Evolutionary conservation across 306 rosid genomes (phyloP), one percentile per base, ranked within the genome.

Genomic region (Vicia villosa): DNA sequence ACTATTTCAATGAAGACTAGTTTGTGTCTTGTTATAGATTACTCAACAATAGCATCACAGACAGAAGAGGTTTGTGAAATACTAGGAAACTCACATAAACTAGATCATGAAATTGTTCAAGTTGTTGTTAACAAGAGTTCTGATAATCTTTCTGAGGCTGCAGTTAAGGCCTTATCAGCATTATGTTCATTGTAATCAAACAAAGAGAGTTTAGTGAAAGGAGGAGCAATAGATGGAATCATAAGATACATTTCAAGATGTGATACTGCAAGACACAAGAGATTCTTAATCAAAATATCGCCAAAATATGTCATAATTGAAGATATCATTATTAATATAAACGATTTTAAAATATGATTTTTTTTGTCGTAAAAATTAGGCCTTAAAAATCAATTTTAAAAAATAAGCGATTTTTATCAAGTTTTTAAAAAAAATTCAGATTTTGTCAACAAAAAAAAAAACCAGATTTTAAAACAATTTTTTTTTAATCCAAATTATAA

Each of bases 201-300:
- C 82, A 69, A 60, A 41, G 79, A 82, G 66, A 70, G 68, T 71
- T 75, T 90, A 52, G 85, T 90, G 14, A 67, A 14, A 46, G 83
- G 75, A 75, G 93, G 96, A 40, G 81, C 80, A 8, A 79, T 90
- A 32, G 73, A 82, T 49, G 96, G 82, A 37, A 86, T 90, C 61
- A 70, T 88, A 51, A 24, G 66, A 40, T 83, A 83, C 67, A 83
- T 93, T 68, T 73, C 79, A 20, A 55, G 66, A 2, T 69, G 74
- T 13, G 92, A 86, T 70, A 45, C 72, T 43, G 45, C 72, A 49
- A 45, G 68, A 37, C 14, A 83, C 41, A 80, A 70, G 74, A 86
- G 3, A 1, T 22, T 22, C 26, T 22, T 1, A 3, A 22, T 3
- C 26, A 22, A 22, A 22, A 22, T 22, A n/a, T n/a, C n/a, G n/a